Percentiles rank a stretch among this genome's conserved stretches.
Evolutionary conservation across 2,329 filamentous ascomycete species (phyloP).

Genomic region (Paecilomyces formosus): DNA sequence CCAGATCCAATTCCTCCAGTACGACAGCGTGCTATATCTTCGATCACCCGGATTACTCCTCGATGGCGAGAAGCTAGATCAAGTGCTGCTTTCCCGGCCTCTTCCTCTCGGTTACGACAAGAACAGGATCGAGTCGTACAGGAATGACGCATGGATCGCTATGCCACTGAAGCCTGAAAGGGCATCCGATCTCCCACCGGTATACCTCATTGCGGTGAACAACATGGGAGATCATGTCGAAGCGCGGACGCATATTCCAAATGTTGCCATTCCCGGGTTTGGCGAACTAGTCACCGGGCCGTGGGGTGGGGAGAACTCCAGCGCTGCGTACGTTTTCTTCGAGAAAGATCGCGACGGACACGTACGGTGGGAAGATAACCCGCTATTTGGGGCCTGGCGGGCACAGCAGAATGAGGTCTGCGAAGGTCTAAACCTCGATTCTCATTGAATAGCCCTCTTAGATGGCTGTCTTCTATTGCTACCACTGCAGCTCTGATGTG

Average conservation of each 20-base stretch:
- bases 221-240: conserved; percentile 27
- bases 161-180: conserved; percentile 26
- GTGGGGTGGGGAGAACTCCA: conserved; percentile 6
- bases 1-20: conserved; percentile 34
- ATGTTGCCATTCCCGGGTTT: conserved; percentile 24
- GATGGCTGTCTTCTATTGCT: neutral
- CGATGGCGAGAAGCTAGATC: conserved; percentile 30
- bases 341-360: conserved; percentile 26
- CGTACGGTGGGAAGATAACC: conserved; percentile 24
- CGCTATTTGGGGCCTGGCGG: conserved; percentile 31
- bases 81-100: conserved; percentile 27
- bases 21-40: conserved; percentile 38
- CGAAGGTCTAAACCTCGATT: conserved; percentile 28
- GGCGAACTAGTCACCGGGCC: conserved; percentile 23
- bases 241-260: conserved; percentile 30
- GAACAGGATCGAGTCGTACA: conserved; percentile 25
- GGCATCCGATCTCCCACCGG: conserved; percentile 22
- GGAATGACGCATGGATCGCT: conserved; percentile 31
- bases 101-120: conserved; percentile 26
- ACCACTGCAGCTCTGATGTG: neutral
- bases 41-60: conserved; percentile 34
- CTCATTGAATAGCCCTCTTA: conserved; percentile 5
- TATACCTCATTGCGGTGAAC: conserved; percentile 31
- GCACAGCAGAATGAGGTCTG: conserved; percentile 28
- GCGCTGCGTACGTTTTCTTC: conserved; percentile 34